A percentile compares a stretch with the other conserved stretches of the same genome.
Conservation (phyloP, 805 yeast species). For the Candida xiaguanensis region DNA sequence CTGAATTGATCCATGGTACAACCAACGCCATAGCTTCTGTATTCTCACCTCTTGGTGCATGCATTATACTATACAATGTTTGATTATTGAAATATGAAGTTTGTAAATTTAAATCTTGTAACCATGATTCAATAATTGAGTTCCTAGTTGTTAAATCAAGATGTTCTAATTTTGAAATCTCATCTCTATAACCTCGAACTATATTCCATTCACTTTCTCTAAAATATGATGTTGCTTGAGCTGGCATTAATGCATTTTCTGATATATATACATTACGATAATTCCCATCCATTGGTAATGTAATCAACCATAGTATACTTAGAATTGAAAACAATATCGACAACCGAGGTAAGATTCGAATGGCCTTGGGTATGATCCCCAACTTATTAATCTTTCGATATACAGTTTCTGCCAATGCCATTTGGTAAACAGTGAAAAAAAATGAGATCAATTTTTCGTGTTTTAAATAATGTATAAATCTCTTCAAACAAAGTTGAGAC, state of each 20-base stretch:
- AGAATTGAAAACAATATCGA: constrained; percentile 33
- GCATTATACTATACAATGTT: constrained; percentile 73
- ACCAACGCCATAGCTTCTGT: constrained; percentile 91
- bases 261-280: constrained; percentile 81
- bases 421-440: constrained; percentile 9
- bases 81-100: constrained; percentile 40
- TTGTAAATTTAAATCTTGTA: constrained; percentile 69
- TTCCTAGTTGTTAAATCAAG: constrained; percentile 36
- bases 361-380: constrained; percentile 35
- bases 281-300: constrained; percentile 78
- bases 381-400: constrained; percentile 36
- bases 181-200: constrained; percentile 77
- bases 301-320: constrained; percentile 43
- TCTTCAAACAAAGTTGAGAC: constrained; percentile 2
- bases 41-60: constrained; percentile 93
- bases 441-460: neutral
- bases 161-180: constrained; percentile 39
- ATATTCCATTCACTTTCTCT: constrained; percentile 94
- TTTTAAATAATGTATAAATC: constrained; percentile 5
- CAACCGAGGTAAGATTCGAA: constrained; percentile 29
- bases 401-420: constrained; percentile 44
- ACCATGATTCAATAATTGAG: constrained; percentile 50
- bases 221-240: constrained; percentile 88
- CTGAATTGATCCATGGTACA: constrained; percentile 80
- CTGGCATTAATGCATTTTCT: constrained; percentile 96